Evolutionary conservation across 768 basidiomycete species (phyloP), one percentile per base, ranked within the genome.

Genomic region (Tephrocybe sp.): DNA sequence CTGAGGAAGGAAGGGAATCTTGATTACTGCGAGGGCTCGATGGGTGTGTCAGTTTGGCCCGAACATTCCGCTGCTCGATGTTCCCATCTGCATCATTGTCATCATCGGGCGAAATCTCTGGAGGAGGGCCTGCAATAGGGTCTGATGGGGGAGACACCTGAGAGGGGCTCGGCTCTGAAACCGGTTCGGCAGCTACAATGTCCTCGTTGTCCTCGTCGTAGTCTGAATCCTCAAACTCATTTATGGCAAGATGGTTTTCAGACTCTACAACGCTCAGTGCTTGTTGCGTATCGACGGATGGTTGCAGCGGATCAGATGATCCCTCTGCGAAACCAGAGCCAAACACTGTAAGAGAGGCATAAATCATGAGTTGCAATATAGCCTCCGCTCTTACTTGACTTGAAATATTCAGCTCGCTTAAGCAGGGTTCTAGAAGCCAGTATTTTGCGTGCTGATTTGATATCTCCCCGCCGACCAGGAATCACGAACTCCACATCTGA

Each of bases 401-500:
- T 71, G 57, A 93, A 93, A 63, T 93, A 92, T 25, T 89, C 87
- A 4, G 84, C 80, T 49, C 91, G 69, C 55, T 75, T 70, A 6
- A 94, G 72, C 36, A 94, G 59, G 58, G 75, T 80, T 55, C 77
- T 80, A 37, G 82, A 80, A 1, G 90, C 91, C 62, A 80, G 87
- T 54, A 94, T 87, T 34, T 67, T 72, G 19, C 66, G 64, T 13
- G 68, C 67, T 22, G 71, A 63, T 19, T 64, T 64, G 27, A 73
- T 61, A 25, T 68, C 68, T 36, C 70, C 67, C 2, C 63, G 60
- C 38, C 68, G 64, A 42, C 64, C 59, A 0, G 87, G 86, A 24
- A 93, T 69, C 16, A 91, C 69, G 55, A 94, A 93, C 62, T 86
- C 83, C 15, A 93, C 80, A 58, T 94, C 91, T 5, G 91, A 91